Conservation (phyloP, 2,329 filamentous ascomycete species). For the Bisporella sp. region DNA sequence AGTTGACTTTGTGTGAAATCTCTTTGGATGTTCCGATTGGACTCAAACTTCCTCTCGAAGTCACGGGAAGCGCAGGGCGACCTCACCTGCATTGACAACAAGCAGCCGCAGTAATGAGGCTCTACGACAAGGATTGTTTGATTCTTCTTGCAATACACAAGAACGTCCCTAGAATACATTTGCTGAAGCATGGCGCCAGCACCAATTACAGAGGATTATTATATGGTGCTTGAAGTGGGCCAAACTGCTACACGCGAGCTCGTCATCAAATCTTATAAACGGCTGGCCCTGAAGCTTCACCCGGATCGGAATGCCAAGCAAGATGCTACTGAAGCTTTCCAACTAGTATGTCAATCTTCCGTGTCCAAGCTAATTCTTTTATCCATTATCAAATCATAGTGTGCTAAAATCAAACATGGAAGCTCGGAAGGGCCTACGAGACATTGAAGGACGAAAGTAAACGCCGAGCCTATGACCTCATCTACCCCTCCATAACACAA, state of each 20-base stretch:
- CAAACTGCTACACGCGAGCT: conserved; percentile 4
- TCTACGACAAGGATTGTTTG: no score
- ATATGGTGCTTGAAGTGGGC: no score
- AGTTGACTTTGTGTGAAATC: no score
- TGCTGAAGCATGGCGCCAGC: no score
- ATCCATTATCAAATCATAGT: neutral
- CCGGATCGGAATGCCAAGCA: conserved; percentile 26
- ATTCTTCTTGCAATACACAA: no score
- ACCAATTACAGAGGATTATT: no score
- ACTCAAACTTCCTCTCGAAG: no score
- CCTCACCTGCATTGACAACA: no score
- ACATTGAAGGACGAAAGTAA: conserved; percentile 27
- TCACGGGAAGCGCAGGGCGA: no score
- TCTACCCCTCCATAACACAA: conserved; percentile 18
- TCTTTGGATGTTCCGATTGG: no score
- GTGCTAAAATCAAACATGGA: conserved; percentile 1
- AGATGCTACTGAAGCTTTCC: conserved; percentile 30
- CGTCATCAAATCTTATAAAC: conserved; percentile 27
- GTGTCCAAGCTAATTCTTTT: neutral
- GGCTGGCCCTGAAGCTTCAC: conserved; percentile 30
- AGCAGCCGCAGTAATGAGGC: no score
- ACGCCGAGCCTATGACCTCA: conserved; percentile 27
- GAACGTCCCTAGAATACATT: no score
- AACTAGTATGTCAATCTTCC: conserved; percentile 19
- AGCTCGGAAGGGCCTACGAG: conserved; percentile 30